Evolutionary conservation across 2,329 filamentous ascomycete genomes (phyloP).

Genomic region (Huntiella omanensis): DNA sequence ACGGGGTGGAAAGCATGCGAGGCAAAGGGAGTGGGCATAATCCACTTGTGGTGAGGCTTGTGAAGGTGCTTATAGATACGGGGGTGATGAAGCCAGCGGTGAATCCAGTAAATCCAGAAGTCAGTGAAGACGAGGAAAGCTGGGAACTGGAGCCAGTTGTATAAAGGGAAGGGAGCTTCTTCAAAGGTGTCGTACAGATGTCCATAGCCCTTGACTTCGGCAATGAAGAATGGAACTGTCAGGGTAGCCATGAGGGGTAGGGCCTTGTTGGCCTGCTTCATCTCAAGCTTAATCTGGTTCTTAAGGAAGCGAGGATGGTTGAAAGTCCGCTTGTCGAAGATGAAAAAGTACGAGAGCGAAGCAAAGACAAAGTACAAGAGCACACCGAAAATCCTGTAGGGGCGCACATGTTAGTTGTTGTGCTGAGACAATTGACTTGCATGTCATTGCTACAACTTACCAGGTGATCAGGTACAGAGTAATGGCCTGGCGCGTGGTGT

Average conservation of each 20-base stretch:
- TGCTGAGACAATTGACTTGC: background rate
- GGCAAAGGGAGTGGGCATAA: slow-evolving; percentile 89
- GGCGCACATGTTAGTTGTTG: background rate
- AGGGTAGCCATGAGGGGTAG: slow-evolving; percentile 71
- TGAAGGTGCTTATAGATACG: slow-evolving; percentile 65
- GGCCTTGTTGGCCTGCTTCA: slow-evolving; percentile 54
- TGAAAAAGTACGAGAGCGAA: slow-evolving; percentile 63
- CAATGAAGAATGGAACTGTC: slow-evolving; percentile 63
- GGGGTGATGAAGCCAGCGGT: slow-evolving; percentile 69
- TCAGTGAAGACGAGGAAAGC: slow-evolving; percentile 85
- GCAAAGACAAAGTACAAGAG: slow-evolving; percentile 73
- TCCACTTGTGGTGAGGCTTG: slow-evolving; percentile 99
- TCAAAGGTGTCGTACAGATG: slow-evolving; percentile 70
- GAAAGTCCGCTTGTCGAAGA: slow-evolving; percentile 82
- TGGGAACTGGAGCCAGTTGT: slow-evolving; percentile 70
- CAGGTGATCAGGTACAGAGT: slow-evolving; percentile 74
- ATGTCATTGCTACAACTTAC: slow-evolving; percentile 29
- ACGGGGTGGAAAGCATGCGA: slow-evolving; percentile 89
- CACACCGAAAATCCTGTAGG: slow-evolving; percentile 60
- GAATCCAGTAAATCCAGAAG: slow-evolving; percentile 79
- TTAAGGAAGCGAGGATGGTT: slow-evolving; percentile 88
- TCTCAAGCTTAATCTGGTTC: slow-evolving; percentile 77
- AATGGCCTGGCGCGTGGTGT: slow-evolving; percentile 52
- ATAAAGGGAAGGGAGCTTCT: slow-evolving; percentile 59
- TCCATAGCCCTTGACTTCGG: slow-evolving; percentile 67